Base-by-base conservation (phyloP, 1,284 basidiomycete genomes). In the Ustilago esculenta region DNA sequence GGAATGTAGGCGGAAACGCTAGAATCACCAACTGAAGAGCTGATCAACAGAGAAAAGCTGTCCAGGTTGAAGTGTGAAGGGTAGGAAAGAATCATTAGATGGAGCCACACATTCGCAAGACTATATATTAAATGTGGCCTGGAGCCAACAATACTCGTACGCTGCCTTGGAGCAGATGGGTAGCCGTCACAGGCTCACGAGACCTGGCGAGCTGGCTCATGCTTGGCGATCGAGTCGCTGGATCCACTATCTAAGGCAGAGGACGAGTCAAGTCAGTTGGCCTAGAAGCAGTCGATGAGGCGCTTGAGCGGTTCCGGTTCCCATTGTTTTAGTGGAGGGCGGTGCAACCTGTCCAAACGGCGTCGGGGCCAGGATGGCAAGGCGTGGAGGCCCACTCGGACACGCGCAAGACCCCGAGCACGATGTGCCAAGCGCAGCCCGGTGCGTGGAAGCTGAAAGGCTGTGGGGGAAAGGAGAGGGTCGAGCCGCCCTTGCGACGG, bases 11-110 rank as follows among this genome's bases (percentile, higher is more conserved):
- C n/a, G n/a, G 20, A 32, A 10, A 58, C 43, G 48, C 42, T 34
- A 37, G 36, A 47, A 33, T 44, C 35, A 56, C 43, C 37, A 45
- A 52, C 53, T 64, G 60, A 49, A 57, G 15, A 12, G 54, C 36
- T 33, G 42, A 25, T 40, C 40, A 18, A 40, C 32, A 27, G 35
- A 34, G 42, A 53, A 56, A 30, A 53, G 53, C 48, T 27, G 32
- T 64, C 54, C 60, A 64, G 53, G 39, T 33, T 18, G 53, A 40
- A 44, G 45, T 35, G 33, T 15, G 27, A 29, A 49, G 41, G 51
- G 36, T 29, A 35, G 42, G 48, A 35, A n/a, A n/a, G n/a, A n/a
- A n/a, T n/a, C n/a, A n/a, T n/a, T n/a, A n/a, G n/a, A n/a, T n/a
- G n/a, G n/a, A n/a, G n/a, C n/a, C n/a, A n/a, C n/a, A n/a, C 15